phyloP scores from a whole-genome alignment of 2,329 filamentous ascomycete genomes.

The Ophiosphaerella narmari region DNA sequence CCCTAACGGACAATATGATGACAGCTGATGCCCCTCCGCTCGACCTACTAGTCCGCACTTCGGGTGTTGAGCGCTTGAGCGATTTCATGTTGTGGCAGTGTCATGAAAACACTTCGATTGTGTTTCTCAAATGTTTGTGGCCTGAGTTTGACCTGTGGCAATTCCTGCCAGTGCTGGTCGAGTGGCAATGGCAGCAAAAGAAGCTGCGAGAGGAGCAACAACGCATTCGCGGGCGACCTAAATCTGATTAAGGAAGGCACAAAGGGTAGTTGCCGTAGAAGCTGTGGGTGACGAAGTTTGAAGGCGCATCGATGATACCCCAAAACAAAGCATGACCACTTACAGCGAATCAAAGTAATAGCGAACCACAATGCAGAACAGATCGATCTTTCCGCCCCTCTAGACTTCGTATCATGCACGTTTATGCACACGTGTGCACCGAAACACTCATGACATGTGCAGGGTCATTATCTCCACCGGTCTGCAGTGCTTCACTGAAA shows the following conservation, averaged over 20 bases:
- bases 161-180: slow-evolving; percentile 87
- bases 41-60: slow-evolving; percentile 89
- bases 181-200: slow-evolving; percentile 74
- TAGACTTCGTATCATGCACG: slow-evolving; percentile 1
- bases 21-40: slow-evolving; percentile 84
- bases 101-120: slow-evolving; percentile 88
- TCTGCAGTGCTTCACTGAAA: no score
- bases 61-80: slow-evolving; percentile 87
- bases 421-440: slow-evolving; percentile 9
- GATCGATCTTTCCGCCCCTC: slow-evolving; percentile 10
- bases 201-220: slow-evolving; percentile 47
- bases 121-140: slow-evolving; percentile 92
- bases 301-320: slow-evolving; percentile 32
- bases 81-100: slow-evolving; percentile 99
- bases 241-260: slow-evolving; percentile 26
- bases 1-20: slow-evolving; percentile 83
- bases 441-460: slow-evolving; percentile 18
- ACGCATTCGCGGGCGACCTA: slow-evolving; percentile 33
- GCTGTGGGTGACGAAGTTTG: slow-evolving; percentile 10
- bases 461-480: slow-evolving; percentile 9
- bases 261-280: slow-evolving; percentile 7
- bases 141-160: slow-evolving; percentile 94
- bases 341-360: slow-evolving; percentile 17
- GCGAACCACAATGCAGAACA: slow-evolving; percentile 16
- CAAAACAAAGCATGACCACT: slow-evolving; percentile 24